Evolutionary conservation across 2,329 filamentous ascomycete species (phyloP).

Genomic region (Xylariaceae sp.): DNA sequence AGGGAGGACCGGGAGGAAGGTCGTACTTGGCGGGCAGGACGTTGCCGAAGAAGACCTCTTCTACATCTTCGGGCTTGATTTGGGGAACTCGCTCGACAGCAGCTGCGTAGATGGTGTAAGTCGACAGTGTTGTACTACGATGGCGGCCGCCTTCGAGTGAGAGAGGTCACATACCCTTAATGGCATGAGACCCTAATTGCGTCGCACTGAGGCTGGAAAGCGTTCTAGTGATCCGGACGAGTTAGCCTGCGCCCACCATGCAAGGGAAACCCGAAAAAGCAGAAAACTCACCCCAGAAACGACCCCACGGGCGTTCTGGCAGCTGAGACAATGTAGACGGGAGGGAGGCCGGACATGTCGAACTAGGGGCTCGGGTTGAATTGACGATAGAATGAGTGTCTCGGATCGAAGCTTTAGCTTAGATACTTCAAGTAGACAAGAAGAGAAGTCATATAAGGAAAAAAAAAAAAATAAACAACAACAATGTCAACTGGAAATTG

Average conservation of each 20-base stretch:
- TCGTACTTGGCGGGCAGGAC: slow-evolving; percentile 91
- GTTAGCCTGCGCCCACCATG: slow-evolving; percentile 22
- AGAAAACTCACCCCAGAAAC: slow-evolving; percentile 77
- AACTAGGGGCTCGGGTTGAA: slow-evolving; percentile 13
- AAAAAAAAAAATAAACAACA: slow-evolving; percentile 13
- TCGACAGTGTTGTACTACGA: slow-evolving; percentile 2
- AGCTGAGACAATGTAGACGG: slow-evolving; percentile 95
- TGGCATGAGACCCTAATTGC: slow-evolving; percentile 86
- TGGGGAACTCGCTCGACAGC: slow-evolving; percentile 84
- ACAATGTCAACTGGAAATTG: slow-evolving; percentile 5
- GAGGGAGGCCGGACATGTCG: slow-evolving; percentile 77
- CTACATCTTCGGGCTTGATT: slow-evolving; percentile 85
- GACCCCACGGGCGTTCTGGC: slow-evolving; percentile 90
- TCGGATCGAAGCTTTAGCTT: slow-evolving; percentile 5
- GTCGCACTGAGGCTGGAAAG: slow-evolving; percentile 84
- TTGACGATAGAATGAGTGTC: slow-evolving; percentile 1
- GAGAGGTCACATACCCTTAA: slow-evolving; percentile 71
- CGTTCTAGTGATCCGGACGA: slow-evolving; percentile 61
- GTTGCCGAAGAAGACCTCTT: slow-evolving; percentile 98
- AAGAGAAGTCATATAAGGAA: slow-evolving; percentile 10
- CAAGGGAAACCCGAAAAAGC: slow-evolving; percentile 8
- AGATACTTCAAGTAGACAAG: slow-evolving; percentile 12
- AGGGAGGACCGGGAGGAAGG: slow-evolving; percentile 5
- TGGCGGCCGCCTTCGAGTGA: background rate
- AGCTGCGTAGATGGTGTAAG: slow-evolving; percentile 44